A percentile compares a stretch with the other conserved stretches of the same genome.
Evolutionary conservation across 2,329 filamentous ascomycete species (phyloP).

Genomic region (Aureobasidium sp.): DNA sequence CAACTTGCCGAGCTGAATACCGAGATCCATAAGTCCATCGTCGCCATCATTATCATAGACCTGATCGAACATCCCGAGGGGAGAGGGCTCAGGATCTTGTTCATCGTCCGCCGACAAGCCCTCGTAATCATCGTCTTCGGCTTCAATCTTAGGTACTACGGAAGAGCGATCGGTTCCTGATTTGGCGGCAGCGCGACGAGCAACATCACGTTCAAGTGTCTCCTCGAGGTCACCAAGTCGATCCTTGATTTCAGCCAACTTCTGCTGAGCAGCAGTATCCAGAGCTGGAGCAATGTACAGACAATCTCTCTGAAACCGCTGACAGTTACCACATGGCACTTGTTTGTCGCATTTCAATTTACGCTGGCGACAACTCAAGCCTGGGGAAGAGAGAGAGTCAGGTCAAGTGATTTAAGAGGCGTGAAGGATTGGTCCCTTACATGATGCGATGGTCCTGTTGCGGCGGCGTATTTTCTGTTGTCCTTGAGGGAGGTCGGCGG

Average conservation of each 20-base stretch:
- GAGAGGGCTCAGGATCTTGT: conserved; percentile 51
- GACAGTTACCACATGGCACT: conserved; percentile 62
- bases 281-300: conserved; percentile 58
- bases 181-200: conserved; percentile 30
- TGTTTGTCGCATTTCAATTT: conserved; percentile 72
- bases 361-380: conserved; percentile 61
- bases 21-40: conserved; percentile 63
- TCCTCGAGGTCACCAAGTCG: conserved; percentile 64
- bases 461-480: conserved; percentile 14
- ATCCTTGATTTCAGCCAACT: conserved; percentile 69
- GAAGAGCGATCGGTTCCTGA: conserved; percentile 6
- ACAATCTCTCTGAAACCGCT: conserved; percentile 42
- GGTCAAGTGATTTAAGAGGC: conserved; percentile 1
- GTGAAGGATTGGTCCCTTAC: conserved; percentile 1
- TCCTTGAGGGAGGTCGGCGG: conserved; percentile 4
- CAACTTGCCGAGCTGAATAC: conserved; percentile 62
- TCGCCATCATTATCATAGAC: conserved; percentile 58
- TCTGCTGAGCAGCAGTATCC: conserved; percentile 59
- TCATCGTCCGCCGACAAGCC: conserved; percentile 43
- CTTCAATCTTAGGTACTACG: conserved; percentile 31
- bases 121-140: conserved; percentile 49
- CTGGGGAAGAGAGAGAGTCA: not conserved
- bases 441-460: conserved; percentile 11
- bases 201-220: conserved; percentile 60
- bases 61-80: conserved; percentile 55